These are phyloP conservation scores for Chloranthus sessilifolius DNA, from an alignment of 164 flowering plant genomes.

Conservation along the genomic window DNA sequence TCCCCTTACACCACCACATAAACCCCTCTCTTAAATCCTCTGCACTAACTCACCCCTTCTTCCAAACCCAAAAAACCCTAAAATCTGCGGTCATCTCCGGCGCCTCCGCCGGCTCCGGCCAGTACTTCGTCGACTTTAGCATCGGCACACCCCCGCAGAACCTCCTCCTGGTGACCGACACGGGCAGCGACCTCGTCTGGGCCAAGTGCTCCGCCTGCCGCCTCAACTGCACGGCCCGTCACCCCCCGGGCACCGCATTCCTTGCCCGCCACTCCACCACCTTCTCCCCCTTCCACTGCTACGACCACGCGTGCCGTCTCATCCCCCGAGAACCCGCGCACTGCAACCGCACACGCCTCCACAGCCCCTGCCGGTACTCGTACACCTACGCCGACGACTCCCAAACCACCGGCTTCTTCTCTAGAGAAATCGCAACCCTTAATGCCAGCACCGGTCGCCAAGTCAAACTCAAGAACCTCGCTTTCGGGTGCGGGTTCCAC, in stretches of 20 bases:
- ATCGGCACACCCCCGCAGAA: slow-evolving; percentile 69
- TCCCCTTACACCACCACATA: slow-evolving; percentile 11
- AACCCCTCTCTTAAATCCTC: slow-evolving; percentile 10
- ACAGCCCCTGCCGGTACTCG: slow-evolving; percentile 56
- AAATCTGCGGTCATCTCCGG: slow-evolving; percentile 21
- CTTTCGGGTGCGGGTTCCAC: slow-evolving; percentile 65
- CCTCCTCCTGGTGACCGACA: slow-evolving; percentile 69
- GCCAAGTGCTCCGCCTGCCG: slow-evolving; percentile 64
- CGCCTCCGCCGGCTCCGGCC: slow-evolving; percentile 26
- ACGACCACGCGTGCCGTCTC: slow-evolving; percentile 34
- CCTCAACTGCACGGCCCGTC: slow-evolving; percentile 40
- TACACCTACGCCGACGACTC: slow-evolving; percentile 72
- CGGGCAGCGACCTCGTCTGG: slow-evolving; percentile 85
- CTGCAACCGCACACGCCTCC: slow-evolving; percentile 54
- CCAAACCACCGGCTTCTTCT: slow-evolving; percentile 52
- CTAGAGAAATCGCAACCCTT: slow-evolving; percentile 46
- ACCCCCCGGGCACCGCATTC: slow-evolving; percentile 32
- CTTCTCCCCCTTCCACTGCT: slow-evolving; percentile 60
- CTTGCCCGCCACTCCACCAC: slow-evolving; percentile 54
- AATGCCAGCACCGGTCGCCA: slow-evolving; percentile 35
- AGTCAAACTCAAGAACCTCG: slow-evolving; percentile 19
- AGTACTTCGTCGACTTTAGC: slow-evolving; percentile 36
- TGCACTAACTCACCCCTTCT: not conserved
- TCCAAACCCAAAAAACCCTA: not conserved
- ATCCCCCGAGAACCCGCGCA: slow-evolving; percentile 34